Conservation (phyloP, 345 rosid genomes). For the Arabis hirsuta region DNA sequence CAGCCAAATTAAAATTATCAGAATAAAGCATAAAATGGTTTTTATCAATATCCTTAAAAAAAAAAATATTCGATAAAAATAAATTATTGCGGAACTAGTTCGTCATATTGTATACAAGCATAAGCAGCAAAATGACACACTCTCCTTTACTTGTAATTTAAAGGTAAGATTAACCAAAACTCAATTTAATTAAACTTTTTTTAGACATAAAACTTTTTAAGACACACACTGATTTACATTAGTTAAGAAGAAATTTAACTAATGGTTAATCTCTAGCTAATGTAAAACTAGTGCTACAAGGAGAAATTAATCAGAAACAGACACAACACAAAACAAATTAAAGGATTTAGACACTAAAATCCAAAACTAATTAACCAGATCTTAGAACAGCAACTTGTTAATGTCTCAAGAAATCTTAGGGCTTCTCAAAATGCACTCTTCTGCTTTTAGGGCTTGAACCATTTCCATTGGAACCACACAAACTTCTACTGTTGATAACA, state of each 20-base stretch:
- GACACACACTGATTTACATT: slow-evolving; percentile 21
- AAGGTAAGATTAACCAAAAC: not conserved
- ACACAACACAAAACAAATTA: not conserved
- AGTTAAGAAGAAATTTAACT: slow-evolving; percentile 30
- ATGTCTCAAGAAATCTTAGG: slow-evolving; percentile 32
- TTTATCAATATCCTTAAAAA: too few relatives aligned
- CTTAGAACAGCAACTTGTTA: slow-evolving; percentile 13
- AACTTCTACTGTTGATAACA: slow-evolving; percentile 45
- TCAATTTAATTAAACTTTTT: not conserved
- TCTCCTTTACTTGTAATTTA: not conserved
- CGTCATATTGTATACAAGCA: not conserved
- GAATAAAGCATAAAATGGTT: not conserved
- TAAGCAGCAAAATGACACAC: not conserved
- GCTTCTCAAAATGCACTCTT: slow-evolving; percentile 31
- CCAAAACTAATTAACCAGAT: slow-evolving; percentile 13
- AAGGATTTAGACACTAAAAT: slow-evolving; percentile 13
- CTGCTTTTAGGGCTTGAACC: slow-evolving; percentile 29
- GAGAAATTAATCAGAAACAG: slow-evolving; percentile 6
- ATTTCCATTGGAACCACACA: slow-evolving; percentile 51
- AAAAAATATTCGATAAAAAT: too few relatives aligned
- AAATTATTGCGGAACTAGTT: not conserved
- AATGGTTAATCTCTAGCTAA: slow-evolving; percentile 22
- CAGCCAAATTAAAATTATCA: not conserved
- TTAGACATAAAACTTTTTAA: not conserved
- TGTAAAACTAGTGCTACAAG: not conserved